Base-by-base conservation (phyloP, 2,329 filamentous ascomycete species). In the Huntiella decipiens region DNA sequence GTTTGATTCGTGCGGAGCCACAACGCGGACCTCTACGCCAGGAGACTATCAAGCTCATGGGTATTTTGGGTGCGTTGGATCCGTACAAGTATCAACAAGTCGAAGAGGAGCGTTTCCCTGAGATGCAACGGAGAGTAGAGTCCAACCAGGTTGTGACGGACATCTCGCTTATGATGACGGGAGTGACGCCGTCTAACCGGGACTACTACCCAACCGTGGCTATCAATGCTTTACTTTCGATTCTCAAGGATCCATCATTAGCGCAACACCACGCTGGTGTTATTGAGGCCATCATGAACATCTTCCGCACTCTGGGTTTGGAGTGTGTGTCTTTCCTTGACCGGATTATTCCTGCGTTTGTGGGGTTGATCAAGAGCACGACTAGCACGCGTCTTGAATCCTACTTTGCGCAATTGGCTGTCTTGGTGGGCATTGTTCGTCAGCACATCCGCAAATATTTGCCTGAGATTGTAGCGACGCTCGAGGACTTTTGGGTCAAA, bases 181-280 rank as follows among this genome's bases (percentile, higher is more conserved):
- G 92, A 11, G 69, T 95, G 36, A 96, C 87, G 0, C 92, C 91
- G 0, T 96, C 88, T 0, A 94, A 84, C 56, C 94, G 98, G 57
- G 91, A 98, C 56, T 98, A 98, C 61, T 98, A 94, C 57, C 91
- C 91, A 1, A 98, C 91, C 0, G 86, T 98, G 13, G 91, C 95
- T 40, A 95, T 98, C 58, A 94, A 94, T 56, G 92, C 91, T 1
- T 71, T 98, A 8, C 77, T 98, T 56, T 80, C 86, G 47, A 87
- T 98, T 53, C 65, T 98, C 33, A 92, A 88, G 56, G 91, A 98
- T 54, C 77, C 79, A 19, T 96, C 91, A 0, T 68, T 98, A 4
- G 75, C 80, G 10, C 83, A 92, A 56, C 88, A 94, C 55, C 92
- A 98, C 56, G 88, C 86, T 3, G 77, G 81, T 8, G 88, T 96